A percentile compares a stretch with the other conserved stretches of the same genome.
Evolutionary conservation across 2,329 filamentous ascomycete genomes (phyloP).

Genomic region (Alternaria postmessia): DNA sequence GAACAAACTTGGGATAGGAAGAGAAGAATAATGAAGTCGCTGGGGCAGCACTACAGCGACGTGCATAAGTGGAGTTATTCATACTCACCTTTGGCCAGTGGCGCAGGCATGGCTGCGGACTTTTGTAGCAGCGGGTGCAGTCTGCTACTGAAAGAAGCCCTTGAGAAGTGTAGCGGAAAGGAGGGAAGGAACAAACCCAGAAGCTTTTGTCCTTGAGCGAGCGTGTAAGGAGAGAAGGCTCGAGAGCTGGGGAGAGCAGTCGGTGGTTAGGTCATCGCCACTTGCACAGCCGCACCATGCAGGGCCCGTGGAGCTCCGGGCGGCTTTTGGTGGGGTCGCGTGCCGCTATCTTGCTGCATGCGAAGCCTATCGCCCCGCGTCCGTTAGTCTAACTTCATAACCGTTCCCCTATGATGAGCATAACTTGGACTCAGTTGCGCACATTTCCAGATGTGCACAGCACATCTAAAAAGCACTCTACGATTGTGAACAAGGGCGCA

Average conservation of each 20-base stretch:
- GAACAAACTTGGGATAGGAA: background rate
- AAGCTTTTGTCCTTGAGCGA: background rate
- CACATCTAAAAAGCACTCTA: background rate
- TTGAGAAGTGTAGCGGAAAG: background rate
- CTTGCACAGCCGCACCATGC: constrained; percentile 19
- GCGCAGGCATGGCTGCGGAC: constrained; percentile 47
- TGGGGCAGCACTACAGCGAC: constrained; percentile 31
- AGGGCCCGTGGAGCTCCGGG: constrained; percentile 6
- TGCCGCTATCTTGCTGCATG: constrained; percentile 8
- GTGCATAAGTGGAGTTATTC: constrained; percentile 32
- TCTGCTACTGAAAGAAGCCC: background rate
- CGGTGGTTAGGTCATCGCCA: constrained; percentile 11
- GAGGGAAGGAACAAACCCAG: background rate
- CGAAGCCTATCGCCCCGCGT: constrained; percentile 5
- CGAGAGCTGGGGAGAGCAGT: constrained; percentile 2
- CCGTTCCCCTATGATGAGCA: background rate
- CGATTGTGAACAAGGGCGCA: background rate
- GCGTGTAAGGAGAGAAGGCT: constrained; percentile 7
- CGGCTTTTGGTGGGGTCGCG: constrained; percentile 15
- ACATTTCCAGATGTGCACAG: background rate
- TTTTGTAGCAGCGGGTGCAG: background rate
- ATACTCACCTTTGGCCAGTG: constrained; percentile 52
- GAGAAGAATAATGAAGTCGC: background rate
- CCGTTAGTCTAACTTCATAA: background rate
- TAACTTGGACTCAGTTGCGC: background rate